Percentiles rank a stretch among this genome's conserved stretches.
phyloP scores from a whole-genome alignment of 2,329 filamentous ascomycete species.

The Colletotrichum trifolii region DNA sequence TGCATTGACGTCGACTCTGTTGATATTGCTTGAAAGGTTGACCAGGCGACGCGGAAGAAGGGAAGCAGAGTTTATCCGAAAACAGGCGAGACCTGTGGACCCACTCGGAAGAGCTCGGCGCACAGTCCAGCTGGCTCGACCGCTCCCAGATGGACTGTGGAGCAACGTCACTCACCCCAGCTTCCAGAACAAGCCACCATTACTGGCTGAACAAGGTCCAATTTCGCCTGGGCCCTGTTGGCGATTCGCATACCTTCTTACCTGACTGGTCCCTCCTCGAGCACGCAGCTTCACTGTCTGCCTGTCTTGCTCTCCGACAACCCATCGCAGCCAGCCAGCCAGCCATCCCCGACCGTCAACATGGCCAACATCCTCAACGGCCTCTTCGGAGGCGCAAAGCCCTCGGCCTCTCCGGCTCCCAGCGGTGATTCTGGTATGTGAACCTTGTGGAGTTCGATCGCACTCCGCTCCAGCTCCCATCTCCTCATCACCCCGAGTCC shows the following conservation, averaged over 20 bases:
- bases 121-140: slow-evolving; percentile 17
- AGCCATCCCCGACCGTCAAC: slow-evolving; percentile 41
- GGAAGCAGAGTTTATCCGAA: slow-evolving; percentile 19
- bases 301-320: slow-evolving; percentile 33
- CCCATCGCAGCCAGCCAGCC: slow-evolving; percentile 38
- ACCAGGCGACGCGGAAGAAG: slow-evolving; percentile 12
- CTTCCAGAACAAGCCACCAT: slow-evolving; percentile 31
- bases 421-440: slow-evolving; percentile 72
- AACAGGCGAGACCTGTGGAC: slow-evolving; percentile 7
- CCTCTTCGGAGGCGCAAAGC: slow-evolving; percentile 76
- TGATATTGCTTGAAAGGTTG: slow-evolving; percentile 28
- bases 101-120: slow-evolving; percentile 9
- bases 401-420: slow-evolving; percentile 61
- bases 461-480: slow-evolving; percentile 19
- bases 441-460: too few relatives aligned
- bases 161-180: slow-evolving; percentile 28
- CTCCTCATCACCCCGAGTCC: slow-evolving; percentile 32
- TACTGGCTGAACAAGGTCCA: slow-evolving; percentile 34
- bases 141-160: slow-evolving; percentile 24
- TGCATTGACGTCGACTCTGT: slow-evolving; percentile 18
- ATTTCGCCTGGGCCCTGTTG: slow-evolving; percentile 31
- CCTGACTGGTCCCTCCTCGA: slow-evolving; percentile 6
- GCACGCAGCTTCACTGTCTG: slow-evolving; percentile 36
- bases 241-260: slow-evolving; percentile 22
- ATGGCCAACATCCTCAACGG: slow-evolving; percentile 74